phyloP scores from a whole-genome alignment of 441 rosid genomes.

The Erodium texanum region DNA sequence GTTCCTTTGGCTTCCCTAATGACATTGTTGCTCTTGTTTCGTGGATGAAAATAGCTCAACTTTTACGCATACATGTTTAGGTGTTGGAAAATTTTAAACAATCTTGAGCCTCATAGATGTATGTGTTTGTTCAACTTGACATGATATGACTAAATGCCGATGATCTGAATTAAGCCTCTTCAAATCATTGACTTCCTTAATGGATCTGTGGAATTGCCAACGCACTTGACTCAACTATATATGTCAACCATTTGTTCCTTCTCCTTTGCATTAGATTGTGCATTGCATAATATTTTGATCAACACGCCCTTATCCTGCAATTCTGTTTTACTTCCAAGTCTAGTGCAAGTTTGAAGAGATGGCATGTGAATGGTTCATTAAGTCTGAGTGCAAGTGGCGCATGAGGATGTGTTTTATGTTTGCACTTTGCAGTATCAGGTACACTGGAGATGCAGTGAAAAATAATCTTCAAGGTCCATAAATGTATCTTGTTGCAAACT shows the following conservation, averaged over 20 bases:
- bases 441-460: neutral
- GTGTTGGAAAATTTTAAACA: neutral
- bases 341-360: neutral
- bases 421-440: constrained; percentile 1
- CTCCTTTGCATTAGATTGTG: neutral
- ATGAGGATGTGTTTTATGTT: constrained; percentile 3
- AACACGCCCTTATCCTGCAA: neutral
- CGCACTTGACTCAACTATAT: neutral
- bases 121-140: neutral
- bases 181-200: neutral
- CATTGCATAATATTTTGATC: neutral
- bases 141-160: neutral
- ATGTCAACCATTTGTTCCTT: neutral
- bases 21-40: constrained; percentile 1
- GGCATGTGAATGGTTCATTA: neutral
- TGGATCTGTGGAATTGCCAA: neutral
- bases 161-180: neutral
- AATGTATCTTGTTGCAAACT: neutral
- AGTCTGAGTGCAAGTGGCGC: neutral
- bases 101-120: neutral
- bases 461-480: too few species aligned
- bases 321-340: neutral
- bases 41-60: neutral
- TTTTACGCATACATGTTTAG: neutral
- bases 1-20: neutral